Conservation (phyloP, 2,329 filamentous ascomycete species). For the Pseudocercospora crystallina region DNA sequence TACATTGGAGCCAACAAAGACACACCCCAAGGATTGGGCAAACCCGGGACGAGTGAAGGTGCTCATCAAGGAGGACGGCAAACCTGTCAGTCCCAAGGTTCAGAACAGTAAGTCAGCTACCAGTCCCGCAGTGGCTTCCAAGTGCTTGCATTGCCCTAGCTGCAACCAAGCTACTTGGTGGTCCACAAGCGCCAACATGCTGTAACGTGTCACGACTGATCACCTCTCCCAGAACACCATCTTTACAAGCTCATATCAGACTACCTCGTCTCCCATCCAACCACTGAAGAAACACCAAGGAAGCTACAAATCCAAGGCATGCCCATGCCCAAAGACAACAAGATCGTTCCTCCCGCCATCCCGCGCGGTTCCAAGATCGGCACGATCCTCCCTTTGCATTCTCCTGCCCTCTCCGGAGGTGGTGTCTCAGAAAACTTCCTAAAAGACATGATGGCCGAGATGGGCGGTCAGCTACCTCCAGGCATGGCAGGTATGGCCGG, state of each 20-base stretch:
- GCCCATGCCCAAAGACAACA: constrained; percentile 60
- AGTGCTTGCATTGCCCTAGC: background rate
- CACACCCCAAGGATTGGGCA: constrained; percentile 94
- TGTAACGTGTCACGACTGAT: constrained; percentile 8
- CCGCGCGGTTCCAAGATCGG: constrained; percentile 91
- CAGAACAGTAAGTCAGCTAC: constrained; percentile 61
- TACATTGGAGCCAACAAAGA: constrained; percentile 86
- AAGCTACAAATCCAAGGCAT: constrained; percentile 72
- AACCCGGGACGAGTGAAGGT: constrained; percentile 91
- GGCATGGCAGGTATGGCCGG: constrained; percentile 34
- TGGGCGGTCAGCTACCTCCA: constrained; percentile 50
- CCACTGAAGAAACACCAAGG: constrained; percentile 69
- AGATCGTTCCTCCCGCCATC: constrained; percentile 56
- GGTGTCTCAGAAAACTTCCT: constrained; percentile 93
- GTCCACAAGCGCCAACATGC: background rate
- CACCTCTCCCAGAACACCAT: constrained; percentile 68
- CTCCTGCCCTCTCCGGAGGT: constrained; percentile 84
- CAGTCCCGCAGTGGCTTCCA: background rate
- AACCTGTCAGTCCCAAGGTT: constrained; percentile 50
- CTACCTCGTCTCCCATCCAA: constrained; percentile 76
- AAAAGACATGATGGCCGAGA: constrained; percentile 95
- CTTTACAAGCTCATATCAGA: constrained; percentile 77
- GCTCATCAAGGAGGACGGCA: constrained; percentile 64
- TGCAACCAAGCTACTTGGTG: background rate
- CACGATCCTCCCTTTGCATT: constrained; percentile 80